Conservation (phyloP, 441 rosid species). For the Kokia cookei region DNA sequence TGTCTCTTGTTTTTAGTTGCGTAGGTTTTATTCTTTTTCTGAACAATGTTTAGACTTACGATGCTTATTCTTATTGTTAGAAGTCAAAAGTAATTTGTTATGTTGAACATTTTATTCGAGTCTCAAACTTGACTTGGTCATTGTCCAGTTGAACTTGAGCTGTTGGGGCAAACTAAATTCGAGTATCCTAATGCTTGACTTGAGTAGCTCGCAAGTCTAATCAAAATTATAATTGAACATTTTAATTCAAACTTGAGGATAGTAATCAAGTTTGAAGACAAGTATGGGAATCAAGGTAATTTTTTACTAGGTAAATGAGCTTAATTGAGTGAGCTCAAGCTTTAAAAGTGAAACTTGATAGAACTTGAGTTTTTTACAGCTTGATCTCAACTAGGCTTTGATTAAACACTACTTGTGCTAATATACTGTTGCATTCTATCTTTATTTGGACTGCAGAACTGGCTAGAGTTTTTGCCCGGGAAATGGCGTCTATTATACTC, state of each 20-base stretch:
- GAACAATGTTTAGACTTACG: background rate
- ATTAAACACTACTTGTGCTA: background rate
- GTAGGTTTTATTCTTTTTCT: background rate
- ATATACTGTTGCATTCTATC: background rate
- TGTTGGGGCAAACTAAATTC: background rate
- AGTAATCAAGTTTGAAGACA: background rate
- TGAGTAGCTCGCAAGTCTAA: too few species aligned
- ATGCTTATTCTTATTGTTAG: background rate
- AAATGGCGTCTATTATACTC: constrained; percentile 84
- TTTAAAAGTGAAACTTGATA: background rate
- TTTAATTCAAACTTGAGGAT: background rate
- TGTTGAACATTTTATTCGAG: background rate
- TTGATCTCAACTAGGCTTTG: background rate
- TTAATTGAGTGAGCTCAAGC: background rate
- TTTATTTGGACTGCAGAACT: constrained; percentile 41
- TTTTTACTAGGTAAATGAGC: background rate
- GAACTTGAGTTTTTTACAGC: background rate
- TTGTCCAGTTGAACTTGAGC: background rate
- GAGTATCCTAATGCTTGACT: background rate
- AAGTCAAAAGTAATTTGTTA: background rate
- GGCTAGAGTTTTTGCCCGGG: constrained; percentile 85
- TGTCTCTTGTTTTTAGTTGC: background rate
- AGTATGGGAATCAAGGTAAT: background rate
- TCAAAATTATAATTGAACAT: too few species aligned
- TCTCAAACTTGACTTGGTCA: background rate